phyloP scores from a whole-genome alignment of 345 rosid species.

The Acer campestre region DNA sequence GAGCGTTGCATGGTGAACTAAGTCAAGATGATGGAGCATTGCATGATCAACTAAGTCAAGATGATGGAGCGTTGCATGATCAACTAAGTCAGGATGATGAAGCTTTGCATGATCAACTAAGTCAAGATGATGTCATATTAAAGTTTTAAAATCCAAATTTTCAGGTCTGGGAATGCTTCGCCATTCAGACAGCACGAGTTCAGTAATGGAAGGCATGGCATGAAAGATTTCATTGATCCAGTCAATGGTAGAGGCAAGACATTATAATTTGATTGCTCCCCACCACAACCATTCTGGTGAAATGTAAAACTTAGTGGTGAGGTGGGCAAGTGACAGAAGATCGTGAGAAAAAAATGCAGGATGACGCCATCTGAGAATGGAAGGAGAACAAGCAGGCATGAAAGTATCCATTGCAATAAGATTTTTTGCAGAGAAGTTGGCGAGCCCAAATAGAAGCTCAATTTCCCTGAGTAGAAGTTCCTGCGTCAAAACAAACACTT shows the following conservation, averaged over 20 bases:
- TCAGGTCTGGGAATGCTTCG: slow-evolving; percentile 77
- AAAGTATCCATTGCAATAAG: slow-evolving; percentile 57
- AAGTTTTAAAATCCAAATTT: slow-evolving; percentile 52
- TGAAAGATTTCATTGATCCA: slow-evolving; percentile 67
- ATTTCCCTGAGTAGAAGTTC: slow-evolving; percentile 62
- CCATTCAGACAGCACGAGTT: slow-evolving; percentile 67
- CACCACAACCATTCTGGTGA: slow-evolving; percentile 48
- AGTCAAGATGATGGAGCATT: slow-evolving; percentile 25
- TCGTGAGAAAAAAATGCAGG: slow-evolving; percentile 54
- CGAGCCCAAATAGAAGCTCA: slow-evolving; percentile 67
- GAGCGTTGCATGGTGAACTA: slow-evolving; percentile 63
- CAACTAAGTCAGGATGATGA: slow-evolving; percentile 39
- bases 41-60: slow-evolving; percentile 51
- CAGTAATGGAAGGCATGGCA: slow-evolving; percentile 67
- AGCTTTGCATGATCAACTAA: slow-evolving; percentile 54
- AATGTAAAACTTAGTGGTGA: slow-evolving; percentile 47
- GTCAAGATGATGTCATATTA: slow-evolving; percentile 59
- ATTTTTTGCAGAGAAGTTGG: slow-evolving; percentile 58
- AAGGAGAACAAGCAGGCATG: slow-evolving; percentile 67
- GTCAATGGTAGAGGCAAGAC: slow-evolving; percentile 51
- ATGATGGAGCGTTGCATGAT: slow-evolving; percentile 72
- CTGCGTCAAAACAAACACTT: slow-evolving; percentile 96
- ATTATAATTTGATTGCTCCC: slow-evolving; percentile 50
- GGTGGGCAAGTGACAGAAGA: slow-evolving; percentile 58
- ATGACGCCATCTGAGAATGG: slow-evolving; percentile 65